Evolutionary conservation across 108 stramenopile species (phyloP).

Genomic region (Skeletonema grethae): DNA sequence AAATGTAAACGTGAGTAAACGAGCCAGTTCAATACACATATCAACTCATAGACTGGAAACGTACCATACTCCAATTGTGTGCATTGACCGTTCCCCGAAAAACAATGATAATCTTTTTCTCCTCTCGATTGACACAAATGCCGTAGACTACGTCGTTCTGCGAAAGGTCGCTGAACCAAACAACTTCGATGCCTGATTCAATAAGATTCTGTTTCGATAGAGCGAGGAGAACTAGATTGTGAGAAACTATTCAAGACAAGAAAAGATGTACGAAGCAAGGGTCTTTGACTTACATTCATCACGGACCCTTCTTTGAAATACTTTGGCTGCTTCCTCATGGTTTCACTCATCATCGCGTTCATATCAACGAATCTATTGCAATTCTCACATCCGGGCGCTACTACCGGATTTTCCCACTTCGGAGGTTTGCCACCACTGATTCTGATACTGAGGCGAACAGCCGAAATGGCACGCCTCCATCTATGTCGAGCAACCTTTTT

Average conservation of each 20-base stretch:
- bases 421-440: constrained; percentile 24
- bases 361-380: constrained; percentile 20
- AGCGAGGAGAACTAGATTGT: neutral
- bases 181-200: constrained; percentile 31
- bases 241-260: neutral
- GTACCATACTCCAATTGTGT: constrained; percentile 23
- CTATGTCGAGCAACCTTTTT: constrained; percentile 21
- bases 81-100: constrained; percentile 26
- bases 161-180: constrained; percentile 22
- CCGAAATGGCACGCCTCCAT: constrained; percentile 20
- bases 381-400: constrained; percentile 17
- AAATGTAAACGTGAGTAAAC: neutral
- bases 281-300: constrained; percentile 1
- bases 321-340: constrained; percentile 14
- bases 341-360: constrained; percentile 21
- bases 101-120: constrained; percentile 22
- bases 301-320: constrained; percentile 7
- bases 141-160: constrained; percentile 34
- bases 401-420: constrained; percentile 15
- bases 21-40: neutral
- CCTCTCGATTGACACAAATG: constrained; percentile 21
- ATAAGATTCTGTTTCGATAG: constrained; percentile 20
- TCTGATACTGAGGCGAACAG: constrained; percentile 17
- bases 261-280: neutral
- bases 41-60: neutral